These are phyloP conservation scores for Phaeomoniella chlamydospora DNA, from an alignment of 2,329 filamentous ascomycete genomes.

Conservation along the genomic window DNA sequence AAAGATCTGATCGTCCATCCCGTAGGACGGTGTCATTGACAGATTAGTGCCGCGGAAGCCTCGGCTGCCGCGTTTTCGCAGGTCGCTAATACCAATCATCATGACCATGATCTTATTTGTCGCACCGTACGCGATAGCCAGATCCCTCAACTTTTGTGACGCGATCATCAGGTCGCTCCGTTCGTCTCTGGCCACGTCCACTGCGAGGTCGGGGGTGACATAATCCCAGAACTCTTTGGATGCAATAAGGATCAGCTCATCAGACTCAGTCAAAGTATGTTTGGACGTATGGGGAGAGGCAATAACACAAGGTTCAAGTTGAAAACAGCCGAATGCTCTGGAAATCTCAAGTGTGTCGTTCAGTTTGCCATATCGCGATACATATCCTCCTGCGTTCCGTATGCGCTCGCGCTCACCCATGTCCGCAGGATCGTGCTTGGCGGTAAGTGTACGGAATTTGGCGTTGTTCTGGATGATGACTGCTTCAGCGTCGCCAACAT, in stretches of 20 bases:
- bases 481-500: conserved; percentile 91
- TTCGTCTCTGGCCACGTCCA: conserved; percentile 80
- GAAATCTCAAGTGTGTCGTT: conserved; percentile 89
- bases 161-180: conserved; percentile 85
- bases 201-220: conserved; percentile 73
- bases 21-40: conserved; percentile 64
- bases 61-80: conserved; percentile 73
- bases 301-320: conserved; percentile 83
- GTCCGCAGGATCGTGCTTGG: conserved; percentile 88
- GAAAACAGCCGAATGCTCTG: conserved; percentile 85
- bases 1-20: conserved; percentile 49
- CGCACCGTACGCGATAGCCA: conserved; percentile 90
- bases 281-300: conserved; percentile 75
- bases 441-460: conserved; percentile 66
- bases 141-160: conserved; percentile 82
- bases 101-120: conserved; percentile 97
- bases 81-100: conserved; percentile 85
- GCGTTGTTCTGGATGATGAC: conserved; percentile 86
- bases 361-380: conserved; percentile 83
- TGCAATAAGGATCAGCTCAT: conserved; percentile 86
- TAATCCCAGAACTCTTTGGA: conserved; percentile 94
- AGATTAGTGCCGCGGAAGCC: conserved; percentile 67
- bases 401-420: conserved; percentile 73
- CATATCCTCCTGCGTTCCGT: conserved; percentile 86
- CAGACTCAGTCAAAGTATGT: conserved; percentile 66